phyloP scores from a whole-genome alignment of 2,329 filamentous ascomycete species.

The Aspergillus phoenicis region DNA sequence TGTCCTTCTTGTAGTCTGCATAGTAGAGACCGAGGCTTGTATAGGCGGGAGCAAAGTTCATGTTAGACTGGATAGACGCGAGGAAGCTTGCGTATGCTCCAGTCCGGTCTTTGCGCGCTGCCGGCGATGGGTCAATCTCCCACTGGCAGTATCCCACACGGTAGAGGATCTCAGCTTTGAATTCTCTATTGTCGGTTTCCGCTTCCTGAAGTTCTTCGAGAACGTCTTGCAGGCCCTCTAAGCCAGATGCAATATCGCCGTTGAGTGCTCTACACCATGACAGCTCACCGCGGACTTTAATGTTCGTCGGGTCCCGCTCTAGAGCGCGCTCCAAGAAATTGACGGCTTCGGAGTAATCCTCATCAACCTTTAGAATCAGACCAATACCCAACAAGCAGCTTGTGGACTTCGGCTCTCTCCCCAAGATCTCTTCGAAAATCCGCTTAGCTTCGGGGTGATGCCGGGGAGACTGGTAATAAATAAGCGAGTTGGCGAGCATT shows the following conservation, averaged over 20 bases:
- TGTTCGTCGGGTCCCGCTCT: slow-evolving; percentile 70
- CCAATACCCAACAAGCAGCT: slow-evolving; percentile 85
- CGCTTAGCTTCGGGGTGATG: slow-evolving; percentile 84
- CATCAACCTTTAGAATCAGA: slow-evolving; percentile 88
- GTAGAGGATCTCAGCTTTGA: slow-evolving; percentile 85
- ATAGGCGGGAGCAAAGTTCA: slow-evolving; percentile 87
- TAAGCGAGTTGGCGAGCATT: slow-evolving; percentile 80
- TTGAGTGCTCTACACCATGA: slow-evolving; percentile 89
- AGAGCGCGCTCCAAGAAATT: slow-evolving; percentile 78
- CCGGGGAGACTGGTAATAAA: slow-evolving; percentile 86
- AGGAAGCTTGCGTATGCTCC: slow-evolving; percentile 85
- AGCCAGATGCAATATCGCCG: slow-evolving; percentile 70
- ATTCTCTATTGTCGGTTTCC: slow-evolving; percentile 63
- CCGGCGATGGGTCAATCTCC: slow-evolving; percentile 74
- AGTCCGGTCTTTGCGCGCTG: slow-evolving; percentile 75
- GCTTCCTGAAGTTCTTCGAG: slow-evolving; percentile 66
- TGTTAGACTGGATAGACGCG: slow-evolving; percentile 78
- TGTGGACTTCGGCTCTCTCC: slow-evolving; percentile 74
- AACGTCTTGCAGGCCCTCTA: slow-evolving; percentile 70
- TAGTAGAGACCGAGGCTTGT: slow-evolving; percentile 90
- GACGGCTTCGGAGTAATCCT: slow-evolving; percentile 80
- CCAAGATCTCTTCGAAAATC: slow-evolving; percentile 82
- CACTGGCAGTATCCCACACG: slow-evolving; percentile 84
- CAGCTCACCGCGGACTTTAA: slow-evolving; percentile 79
- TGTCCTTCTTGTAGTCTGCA: slow-evolving; percentile 85